Evolutionary conservation across 805 yeast genomes (phyloP).

Genomic region (Lipomyces orientalis): DNA sequence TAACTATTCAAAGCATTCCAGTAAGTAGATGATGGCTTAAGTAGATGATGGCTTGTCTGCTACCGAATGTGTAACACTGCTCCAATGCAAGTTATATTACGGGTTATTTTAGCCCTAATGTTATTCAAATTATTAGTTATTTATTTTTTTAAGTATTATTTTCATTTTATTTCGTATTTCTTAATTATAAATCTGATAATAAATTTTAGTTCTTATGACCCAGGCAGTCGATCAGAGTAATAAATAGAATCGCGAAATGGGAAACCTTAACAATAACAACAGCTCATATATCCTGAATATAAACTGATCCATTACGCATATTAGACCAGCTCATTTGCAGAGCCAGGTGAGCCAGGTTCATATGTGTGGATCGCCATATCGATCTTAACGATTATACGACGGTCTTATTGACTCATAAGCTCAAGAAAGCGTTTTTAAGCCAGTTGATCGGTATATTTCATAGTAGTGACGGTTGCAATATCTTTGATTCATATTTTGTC

Average conservation of each 20-base stretch:
- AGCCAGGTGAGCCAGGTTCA: constrained; percentile 3
- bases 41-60: too few species aligned
- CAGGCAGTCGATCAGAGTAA: constrained; percentile 7
- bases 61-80: too few species aligned
- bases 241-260: constrained; percentile 7
- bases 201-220: background rate
- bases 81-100: background rate
- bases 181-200: too few species aligned
- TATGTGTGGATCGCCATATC: constrained; percentile 1
- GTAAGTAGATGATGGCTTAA: too few species aligned
- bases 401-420: constrained; percentile 6
- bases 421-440: constrained; percentile 1
- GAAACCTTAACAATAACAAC: constrained; percentile 3
- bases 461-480: constrained; percentile 5
- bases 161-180: too few species aligned
- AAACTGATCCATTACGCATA: constrained; percentile 2
- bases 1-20: too few species aligned
- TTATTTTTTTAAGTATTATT: too few species aligned
- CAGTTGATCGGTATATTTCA: constrained; percentile 8
- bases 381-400: background rate
- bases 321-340: constrained; percentile 4
- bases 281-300: constrained; percentile 1
- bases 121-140: too few species aligned
- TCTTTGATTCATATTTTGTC: background rate
- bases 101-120: too few species aligned